A percentile compares a stretch with the other conserved stretches of the same genome.
Conservation (phyloP, 345 rosid genomes). For the Rhizophora mangle region DNA sequence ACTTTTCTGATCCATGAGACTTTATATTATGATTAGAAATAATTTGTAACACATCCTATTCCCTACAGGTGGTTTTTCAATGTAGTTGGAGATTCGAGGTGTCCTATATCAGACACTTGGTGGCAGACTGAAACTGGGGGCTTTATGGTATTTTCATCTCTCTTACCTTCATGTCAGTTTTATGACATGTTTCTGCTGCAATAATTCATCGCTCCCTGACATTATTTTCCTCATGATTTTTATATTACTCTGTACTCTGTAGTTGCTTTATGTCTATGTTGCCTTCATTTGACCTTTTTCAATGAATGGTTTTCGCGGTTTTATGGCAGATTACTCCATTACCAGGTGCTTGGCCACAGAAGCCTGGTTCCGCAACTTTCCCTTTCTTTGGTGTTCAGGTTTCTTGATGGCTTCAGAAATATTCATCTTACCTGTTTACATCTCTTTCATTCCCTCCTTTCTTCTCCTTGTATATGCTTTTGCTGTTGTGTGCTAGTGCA, state of each 20-base stretch:
- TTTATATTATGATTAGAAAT: neutral
- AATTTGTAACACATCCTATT: constrained; percentile 11
- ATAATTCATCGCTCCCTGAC: constrained; percentile 58
- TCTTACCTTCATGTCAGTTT: constrained; percentile 1
- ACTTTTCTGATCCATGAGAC: constrained; percentile 15
- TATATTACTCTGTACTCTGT: neutral
- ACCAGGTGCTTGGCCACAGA: constrained; percentile 99
- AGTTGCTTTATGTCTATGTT: neutral
- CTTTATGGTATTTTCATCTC: constrained; percentile 59
- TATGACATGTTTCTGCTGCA: neutral
- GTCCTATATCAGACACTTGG: constrained; percentile 99
- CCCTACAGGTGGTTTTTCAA: constrained; percentile 85
- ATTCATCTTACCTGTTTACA: neutral
- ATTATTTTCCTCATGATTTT: constrained; percentile 72
- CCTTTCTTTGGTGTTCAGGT: constrained; percentile 99
- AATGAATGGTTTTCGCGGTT: constrained; percentile 12
- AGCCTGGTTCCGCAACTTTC: constrained; percentile 99
- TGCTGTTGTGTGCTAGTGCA: no score
- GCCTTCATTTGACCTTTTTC: neutral
- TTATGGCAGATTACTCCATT: constrained; percentile 80
- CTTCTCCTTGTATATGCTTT: neutral
- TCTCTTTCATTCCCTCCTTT: neutral
- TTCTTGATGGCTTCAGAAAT: constrained; percentile 5
- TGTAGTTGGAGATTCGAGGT: constrained; percentile 80
- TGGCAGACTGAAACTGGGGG: constrained; percentile 99